Evolutionary conservation across 192 early-diverging fungal genomes (phyloP), one percentile per base, ranked within the genome.

Genomic region (Phycomyces blakesleeanus): DNA sequence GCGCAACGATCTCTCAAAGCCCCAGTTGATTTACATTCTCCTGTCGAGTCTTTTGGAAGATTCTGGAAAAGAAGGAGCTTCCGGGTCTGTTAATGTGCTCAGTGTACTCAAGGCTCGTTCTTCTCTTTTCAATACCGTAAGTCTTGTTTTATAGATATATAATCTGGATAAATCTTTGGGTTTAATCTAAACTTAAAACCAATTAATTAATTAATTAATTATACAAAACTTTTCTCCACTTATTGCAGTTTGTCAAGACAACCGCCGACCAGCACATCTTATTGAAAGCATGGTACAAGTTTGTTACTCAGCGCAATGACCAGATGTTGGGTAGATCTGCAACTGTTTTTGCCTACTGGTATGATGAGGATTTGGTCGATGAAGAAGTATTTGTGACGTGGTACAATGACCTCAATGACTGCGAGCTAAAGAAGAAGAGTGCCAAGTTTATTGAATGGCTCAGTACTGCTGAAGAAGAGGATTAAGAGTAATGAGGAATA

Each of bases 391-490:
- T 91, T 69, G 51, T 85, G 58, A 59, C 74, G 26, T 94, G 92
- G 92, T 85, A 83, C 49, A 68, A 76, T 51, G 22, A 37, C 5
- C 56, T 76, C 27, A 58, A 76, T 1, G 68, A 75, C 12, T 72
- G 70, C 25, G 83, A 85, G 14, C 67, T 93, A 51, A 86, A 83
- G 67, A 80, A 81, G 64, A 85, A 79, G 70, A 76, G 78, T 66
- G 59, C 59, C 0, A 83, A 89, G 55, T 91, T 94, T 72, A 75
- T 90, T 44, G 76, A 85, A 56, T 94, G 92, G 92, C 71, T 94
- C 26, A 81, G 77, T 29, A 89, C 89, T 51, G 90, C 89, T 2
- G 91, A 93, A 63, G 92, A 93, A 60, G 92, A 94, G 11, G 55
- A 65, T 57, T 40, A 27, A 16, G 27, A 63, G 25, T 41, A 53